Conservation (phyloP, 2,329 filamentous ascomycete genomes). For the Clarireedia sp. region DNA sequence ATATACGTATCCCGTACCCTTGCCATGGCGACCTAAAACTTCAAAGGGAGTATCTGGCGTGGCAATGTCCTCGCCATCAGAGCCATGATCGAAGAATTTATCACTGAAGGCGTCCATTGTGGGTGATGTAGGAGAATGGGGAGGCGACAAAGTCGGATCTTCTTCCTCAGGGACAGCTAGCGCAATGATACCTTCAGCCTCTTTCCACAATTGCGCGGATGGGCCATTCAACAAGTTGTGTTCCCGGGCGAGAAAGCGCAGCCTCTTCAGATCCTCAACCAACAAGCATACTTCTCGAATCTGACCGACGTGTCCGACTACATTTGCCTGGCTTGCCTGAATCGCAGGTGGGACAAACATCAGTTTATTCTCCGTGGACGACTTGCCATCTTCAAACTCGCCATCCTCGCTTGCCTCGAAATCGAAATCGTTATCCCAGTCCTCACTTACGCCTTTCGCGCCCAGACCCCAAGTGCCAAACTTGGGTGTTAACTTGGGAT, state of each 20-base stretch:
- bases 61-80: conserved; percentile 36
- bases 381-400: conserved; percentile 34
- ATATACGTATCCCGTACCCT: conserved; percentile 32
- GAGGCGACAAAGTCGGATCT: conserved; percentile 30
- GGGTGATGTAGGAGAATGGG: conserved; percentile 25
- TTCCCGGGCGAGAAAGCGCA: conserved; percentile 61
- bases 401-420: conserved; percentile 40
- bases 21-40: conserved; percentile 19
- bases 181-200: conserved; percentile 81
- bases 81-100: conserved; percentile 34
- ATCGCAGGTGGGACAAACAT: conserved; percentile 77
- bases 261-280: conserved; percentile 74
- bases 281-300: conserved; percentile 73
- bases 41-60: conserved; percentile 44
- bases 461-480: conserved; percentile 77
- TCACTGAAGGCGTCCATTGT: conserved; percentile 40
- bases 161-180: conserved; percentile 66
- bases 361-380: conserved; percentile 31
- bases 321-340: conserved; percentile 71
- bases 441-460: conserved; percentile 73
- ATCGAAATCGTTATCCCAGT: conserved; percentile 87
- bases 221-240: conserved; percentile 56
- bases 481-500: conserved; percentile 50
- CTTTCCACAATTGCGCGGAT: conserved; percentile 60
- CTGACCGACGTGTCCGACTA: conserved; percentile 76